Conservation (phyloP, 257 asterid species). For the Ligustrum vulgare region DNA sequence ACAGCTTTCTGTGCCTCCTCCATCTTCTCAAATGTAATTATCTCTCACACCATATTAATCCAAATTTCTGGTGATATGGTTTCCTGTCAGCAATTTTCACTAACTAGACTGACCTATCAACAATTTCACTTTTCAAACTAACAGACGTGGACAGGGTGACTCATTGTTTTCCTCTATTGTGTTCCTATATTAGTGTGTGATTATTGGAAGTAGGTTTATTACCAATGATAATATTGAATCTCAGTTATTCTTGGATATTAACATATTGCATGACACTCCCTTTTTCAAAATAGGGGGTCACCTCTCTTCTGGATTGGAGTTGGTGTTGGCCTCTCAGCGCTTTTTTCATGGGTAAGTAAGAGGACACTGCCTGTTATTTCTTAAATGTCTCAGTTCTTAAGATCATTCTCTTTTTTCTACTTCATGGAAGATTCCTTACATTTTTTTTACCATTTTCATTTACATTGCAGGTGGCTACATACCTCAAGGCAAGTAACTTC, state of each 20-base stretch:
- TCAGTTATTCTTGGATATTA: neutral
- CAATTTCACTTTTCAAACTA: neutral
- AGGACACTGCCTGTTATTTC: slow-evolving; percentile 7
- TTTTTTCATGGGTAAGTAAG: slow-evolving; percentile 80
- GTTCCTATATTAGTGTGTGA: slow-evolving; percentile 17
- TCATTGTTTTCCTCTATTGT: slow-evolving; percentile 3
- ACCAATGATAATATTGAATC: neutral
- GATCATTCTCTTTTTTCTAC: slow-evolving; percentile 8
- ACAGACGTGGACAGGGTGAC: neutral
- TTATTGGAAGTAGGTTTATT: neutral
- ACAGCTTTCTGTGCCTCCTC: slow-evolving; percentile 63
- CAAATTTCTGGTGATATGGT: neutral
- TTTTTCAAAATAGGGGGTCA: slow-evolving; percentile 61
- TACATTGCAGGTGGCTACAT: slow-evolving; percentile 64
- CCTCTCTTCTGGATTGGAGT: slow-evolving; percentile 98
- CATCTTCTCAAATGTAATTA: slow-evolving; percentile 70
- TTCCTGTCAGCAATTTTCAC: neutral
- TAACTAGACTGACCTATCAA: neutral
- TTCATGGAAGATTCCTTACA: slow-evolving; percentile 10
- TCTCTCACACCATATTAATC: neutral
- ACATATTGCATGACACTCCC: slow-evolving; percentile 20
- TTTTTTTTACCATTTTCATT: slow-evolving; percentile 25
- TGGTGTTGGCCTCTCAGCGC: slow-evolving; percentile 91
- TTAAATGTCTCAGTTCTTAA: neutral
- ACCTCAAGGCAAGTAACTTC: slow-evolving; percentile 67